Evolutionary conservation across 2,329 filamentous ascomycete species (phyloP).

Genomic region (Paraphaeosphaeria minitans): DNA sequence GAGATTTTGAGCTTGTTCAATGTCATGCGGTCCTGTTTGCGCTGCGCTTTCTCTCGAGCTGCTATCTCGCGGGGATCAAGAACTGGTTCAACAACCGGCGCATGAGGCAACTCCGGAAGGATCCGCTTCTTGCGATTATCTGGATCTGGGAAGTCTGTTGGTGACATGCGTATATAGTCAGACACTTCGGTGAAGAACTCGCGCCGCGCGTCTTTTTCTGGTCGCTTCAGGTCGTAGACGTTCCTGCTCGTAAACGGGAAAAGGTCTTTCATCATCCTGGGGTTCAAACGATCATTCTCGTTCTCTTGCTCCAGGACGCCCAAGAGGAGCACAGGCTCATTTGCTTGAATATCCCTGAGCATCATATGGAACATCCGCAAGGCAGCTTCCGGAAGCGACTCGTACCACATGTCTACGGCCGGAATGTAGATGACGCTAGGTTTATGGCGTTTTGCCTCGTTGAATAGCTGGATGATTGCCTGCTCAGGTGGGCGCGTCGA

Average conservation of each 20-base stretch:
- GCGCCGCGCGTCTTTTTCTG: slow-evolving; percentile 68
- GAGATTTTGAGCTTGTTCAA: slow-evolving; percentile 87
- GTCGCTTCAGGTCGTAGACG: slow-evolving; percentile 70
- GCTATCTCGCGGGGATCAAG: slow-evolving; percentile 67
- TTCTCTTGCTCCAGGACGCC: slow-evolving; percentile 77
- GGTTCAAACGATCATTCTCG: slow-evolving; percentile 61
- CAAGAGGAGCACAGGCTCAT: slow-evolving; percentile 85
- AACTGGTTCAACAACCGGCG: slow-evolving; percentile 60
- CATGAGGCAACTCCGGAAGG: slow-evolving; percentile 76
- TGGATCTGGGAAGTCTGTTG: slow-evolving; percentile 85
- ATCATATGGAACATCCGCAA: slow-evolving; percentile 84
- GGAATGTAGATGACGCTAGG: slow-evolving; percentile 96
- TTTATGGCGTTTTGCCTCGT: slow-evolving; percentile 91
- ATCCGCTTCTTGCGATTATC: slow-evolving; percentile 84
- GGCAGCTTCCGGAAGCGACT: slow-evolving; percentile 65
- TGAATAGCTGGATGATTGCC: slow-evolving; percentile 86
- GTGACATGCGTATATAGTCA: slow-evolving; percentile 76
- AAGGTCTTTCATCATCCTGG: slow-evolving; percentile 71
- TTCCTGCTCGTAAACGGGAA: slow-evolving; percentile 88
- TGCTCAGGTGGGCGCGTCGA: slow-evolving; percentile 81
- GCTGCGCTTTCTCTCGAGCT: slow-evolving; percentile 78
- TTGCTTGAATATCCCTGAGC: slow-evolving; percentile 81
- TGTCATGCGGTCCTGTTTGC: slow-evolving; percentile 79
- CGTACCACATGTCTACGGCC: slow-evolving; percentile 86
- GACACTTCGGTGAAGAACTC: slow-evolving; percentile 81